Conservation (phyloP, 345 rosid species). For the Eucalyptus pauciflora region DNA sequence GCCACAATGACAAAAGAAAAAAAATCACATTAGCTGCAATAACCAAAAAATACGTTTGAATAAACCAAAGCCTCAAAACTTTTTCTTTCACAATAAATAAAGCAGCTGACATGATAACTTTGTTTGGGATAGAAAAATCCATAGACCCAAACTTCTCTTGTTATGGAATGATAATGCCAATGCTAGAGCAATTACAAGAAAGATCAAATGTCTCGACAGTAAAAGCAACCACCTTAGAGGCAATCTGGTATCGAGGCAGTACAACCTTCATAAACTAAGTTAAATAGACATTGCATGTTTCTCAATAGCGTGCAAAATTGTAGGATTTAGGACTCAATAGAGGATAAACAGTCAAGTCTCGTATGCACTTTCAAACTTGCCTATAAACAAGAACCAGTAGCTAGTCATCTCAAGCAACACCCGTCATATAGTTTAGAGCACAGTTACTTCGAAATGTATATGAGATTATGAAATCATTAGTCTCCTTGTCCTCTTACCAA, state of each 20-base stretch:
- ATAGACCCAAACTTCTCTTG: not conserved
- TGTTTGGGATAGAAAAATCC: not conserved
- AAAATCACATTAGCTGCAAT: not conserved
- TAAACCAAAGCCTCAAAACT: not conserved
- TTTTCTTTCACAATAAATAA: not conserved
- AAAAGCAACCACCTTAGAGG: not conserved
- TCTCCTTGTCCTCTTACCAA: slow-evolving; percentile 45
- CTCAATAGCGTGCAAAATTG: not conserved
- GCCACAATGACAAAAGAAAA: not conserved
- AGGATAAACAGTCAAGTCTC: not conserved
- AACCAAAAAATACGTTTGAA: not conserved
- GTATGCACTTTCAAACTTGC: not conserved
- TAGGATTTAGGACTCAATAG: not conserved
- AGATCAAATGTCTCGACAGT: not conserved
- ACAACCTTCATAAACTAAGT: not conserved
- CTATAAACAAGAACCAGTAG: not conserved
- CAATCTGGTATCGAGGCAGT: not conserved
- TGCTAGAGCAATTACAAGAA: not conserved
- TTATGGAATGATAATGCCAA: not conserved
- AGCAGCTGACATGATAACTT: not conserved
- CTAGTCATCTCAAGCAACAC: not conserved
- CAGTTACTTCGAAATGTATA: not conserved
- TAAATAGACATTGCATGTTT: not conserved
- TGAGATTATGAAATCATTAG: not conserved
- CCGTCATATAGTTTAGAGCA: not conserved